phyloP scores from a whole-genome alignment of 345 rosid species.

The Salix koriyanagi region DNA sequence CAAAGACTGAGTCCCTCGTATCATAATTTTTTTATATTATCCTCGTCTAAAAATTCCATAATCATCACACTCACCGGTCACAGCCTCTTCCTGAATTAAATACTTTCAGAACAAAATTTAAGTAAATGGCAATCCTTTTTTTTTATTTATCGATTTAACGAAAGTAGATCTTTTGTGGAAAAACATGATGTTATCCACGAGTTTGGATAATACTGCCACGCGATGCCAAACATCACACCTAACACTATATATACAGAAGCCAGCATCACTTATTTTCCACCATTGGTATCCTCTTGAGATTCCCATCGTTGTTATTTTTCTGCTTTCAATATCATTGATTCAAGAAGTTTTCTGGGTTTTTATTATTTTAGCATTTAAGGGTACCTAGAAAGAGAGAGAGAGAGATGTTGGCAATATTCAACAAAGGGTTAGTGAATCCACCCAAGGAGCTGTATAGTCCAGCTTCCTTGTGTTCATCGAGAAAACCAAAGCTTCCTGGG shows the following conservation, averaged over 20 bases:
- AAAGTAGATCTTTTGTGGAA: background rate
- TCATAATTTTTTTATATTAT: background rate
- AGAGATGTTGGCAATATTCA: constrained; percentile 90
- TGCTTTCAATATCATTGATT: background rate
- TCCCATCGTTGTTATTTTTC: background rate
- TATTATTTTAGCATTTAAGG: background rate
- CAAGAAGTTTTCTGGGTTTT: background rate
- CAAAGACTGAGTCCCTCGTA: background rate
- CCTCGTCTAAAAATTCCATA: background rate
- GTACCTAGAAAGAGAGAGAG: background rate
- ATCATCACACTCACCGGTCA: background rate
- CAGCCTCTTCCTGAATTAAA: background rate
- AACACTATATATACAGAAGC: constrained; percentile 3
- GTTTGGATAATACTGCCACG: constrained; percentile 45
- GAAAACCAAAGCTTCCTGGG: constrained; percentile 57
- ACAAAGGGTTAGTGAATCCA: constrained; percentile 66
- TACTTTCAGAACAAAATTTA: background rate
- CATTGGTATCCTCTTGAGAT: background rate
- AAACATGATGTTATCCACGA: background rate
- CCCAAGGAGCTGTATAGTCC: constrained; percentile 94
- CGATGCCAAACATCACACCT: background rate
- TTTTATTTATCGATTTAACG: background rate
- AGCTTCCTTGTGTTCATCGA: constrained; percentile 42
- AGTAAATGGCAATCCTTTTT: background rate
- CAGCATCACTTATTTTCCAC: background rate